Evolutionary conservation across 805 yeast genomes (phyloP), one percentile per base, ranked within the genome.

Genomic region (Saccharomycopsis sp.): DNA sequence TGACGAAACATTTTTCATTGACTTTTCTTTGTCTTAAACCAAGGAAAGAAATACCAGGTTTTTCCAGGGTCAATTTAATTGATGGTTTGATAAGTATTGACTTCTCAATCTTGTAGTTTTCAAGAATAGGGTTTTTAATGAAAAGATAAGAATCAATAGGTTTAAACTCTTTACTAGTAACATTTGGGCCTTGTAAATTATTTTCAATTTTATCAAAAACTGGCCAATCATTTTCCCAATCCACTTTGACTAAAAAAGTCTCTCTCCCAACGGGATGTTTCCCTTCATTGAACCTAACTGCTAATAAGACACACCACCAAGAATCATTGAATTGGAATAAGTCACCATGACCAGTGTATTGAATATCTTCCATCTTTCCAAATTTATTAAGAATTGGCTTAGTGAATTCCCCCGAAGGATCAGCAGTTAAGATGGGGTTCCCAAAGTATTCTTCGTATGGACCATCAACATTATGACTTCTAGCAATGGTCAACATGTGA

Each of bases 261-360:
- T 42, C 45, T 31, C 45, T 29, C 14, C 45, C 45, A 42, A 42
- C 33, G 9, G 45, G 45, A 31, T 37, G 41, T 4, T 18, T 31
- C 13, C 38, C 37, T 6, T 33, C 18, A 17, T 35, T 21, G 17
- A 17, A 15, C 14, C 38, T 31, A 21, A 27, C 39, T 6, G 30
- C 45, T 10, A 37, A 37, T 21, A 33, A 33, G 21, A 28, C 41
- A 29, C 34, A 37, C 34, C 32, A 42, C 42, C 37, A 39, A 13
- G 9, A n/a, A 29, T 29, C 31, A 6, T 36, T 21, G 3, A 28
- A 14, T 27, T 33, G 41, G 34, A 37, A 28, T 19, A 37, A 33
- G 34, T 42, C 45, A 5, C 36, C 45, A 35, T 42, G 45, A 2
- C 45, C 42, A 33, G 42, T 38, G 21, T 35, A 38, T 28, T 34